phyloP scores from a whole-genome alignment of 2,329 filamentous ascomycete species.

The Dactylellina drechsleri region DNA sequence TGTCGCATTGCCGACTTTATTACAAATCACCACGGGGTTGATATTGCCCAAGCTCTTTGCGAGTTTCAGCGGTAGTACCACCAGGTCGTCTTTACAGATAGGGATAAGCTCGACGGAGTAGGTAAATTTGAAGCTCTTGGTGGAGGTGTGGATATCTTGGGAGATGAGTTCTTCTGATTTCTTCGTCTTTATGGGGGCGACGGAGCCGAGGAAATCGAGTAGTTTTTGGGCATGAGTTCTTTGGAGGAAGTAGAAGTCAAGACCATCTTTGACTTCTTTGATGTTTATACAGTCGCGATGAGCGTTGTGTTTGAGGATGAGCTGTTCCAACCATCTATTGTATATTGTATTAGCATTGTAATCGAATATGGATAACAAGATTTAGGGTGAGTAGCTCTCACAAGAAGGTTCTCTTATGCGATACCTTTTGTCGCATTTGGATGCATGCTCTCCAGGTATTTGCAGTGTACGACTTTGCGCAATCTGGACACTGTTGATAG shows the following conservation, averaged over 20 bases:
- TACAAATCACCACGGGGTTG: slow-evolving; percentile 80
- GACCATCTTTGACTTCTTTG: slow-evolving; percentile 92
- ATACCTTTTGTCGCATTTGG: slow-evolving; percentile 95
- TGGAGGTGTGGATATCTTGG: slow-evolving; percentile 88
- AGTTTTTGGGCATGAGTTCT: slow-evolving; percentile 93
- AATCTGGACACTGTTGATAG: slow-evolving; percentile 93
- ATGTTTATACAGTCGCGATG: slow-evolving; percentile 97
- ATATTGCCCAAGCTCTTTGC: slow-evolving; percentile 87
- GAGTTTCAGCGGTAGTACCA: slow-evolving; percentile 89
- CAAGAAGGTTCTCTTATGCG: slow-evolving; percentile 87
- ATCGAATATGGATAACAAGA: background rate
- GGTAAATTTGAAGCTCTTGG: slow-evolving; percentile 93
- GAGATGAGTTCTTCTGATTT: slow-evolving; percentile 94
- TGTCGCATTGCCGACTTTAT: slow-evolving; percentile 86
- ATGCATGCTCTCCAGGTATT: slow-evolving; percentile 95
- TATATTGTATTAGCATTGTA: slow-evolving; percentile 56
- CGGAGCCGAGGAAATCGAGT: slow-evolving; percentile 86
- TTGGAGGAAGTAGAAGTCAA: slow-evolving; percentile 93
- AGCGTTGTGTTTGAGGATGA: slow-evolving; percentile 92
- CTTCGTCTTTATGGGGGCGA: slow-evolving; percentile 80
- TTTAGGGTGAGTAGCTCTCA: slow-evolving; percentile 61
- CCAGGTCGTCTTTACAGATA: slow-evolving; percentile 95
- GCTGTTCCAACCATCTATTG: slow-evolving; percentile 75
- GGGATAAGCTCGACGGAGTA: slow-evolving; percentile 90
- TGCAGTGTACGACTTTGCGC: slow-evolving; percentile 92